Evolutionary conservation across 805 yeast species (phyloP).

Genomic region (Candida xiaguanensis): DNA sequence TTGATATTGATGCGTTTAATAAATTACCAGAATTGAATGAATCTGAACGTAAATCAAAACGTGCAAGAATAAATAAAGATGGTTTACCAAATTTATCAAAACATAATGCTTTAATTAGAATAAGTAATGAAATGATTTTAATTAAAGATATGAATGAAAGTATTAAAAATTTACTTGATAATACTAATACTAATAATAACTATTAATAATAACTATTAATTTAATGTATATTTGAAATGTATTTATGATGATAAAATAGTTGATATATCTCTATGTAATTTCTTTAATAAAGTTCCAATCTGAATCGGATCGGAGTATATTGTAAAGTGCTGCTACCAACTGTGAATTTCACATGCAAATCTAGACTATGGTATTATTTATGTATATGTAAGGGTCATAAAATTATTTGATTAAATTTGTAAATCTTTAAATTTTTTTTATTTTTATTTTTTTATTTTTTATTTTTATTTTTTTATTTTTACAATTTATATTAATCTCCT

Average conservation of each 20-base stretch:
- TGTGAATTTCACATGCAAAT: background rate
- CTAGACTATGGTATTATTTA: background rate
- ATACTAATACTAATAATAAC: background rate
- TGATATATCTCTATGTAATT: too few relatives aligned
- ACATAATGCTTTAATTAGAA: conserved; percentile 39
- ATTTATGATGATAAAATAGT: background rate
- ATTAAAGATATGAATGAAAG: conserved; percentile 31
- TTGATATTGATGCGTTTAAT: conserved; percentile 36
- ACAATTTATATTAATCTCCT: too few relatives aligned
- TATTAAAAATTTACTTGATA: conserved; percentile 23
- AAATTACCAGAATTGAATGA: conserved; percentile 25
- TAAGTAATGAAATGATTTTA: conserved; percentile 34
- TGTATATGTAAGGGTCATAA: background rate
- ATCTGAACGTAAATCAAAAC: conserved; percentile 27
- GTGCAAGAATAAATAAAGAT: conserved; percentile 38
- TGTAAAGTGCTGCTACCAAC: too few relatives aligned
- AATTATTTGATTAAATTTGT: too few relatives aligned
- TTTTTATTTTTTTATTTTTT: too few relatives aligned
- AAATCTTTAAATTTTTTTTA: too few relatives aligned
- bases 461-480: too few relatives aligned
- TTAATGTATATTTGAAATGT: background rate
- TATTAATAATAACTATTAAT: background rate
- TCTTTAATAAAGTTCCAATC: too few relatives aligned
- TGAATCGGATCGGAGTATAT: too few relatives aligned
- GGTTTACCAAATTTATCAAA: conserved; percentile 44